Base-by-base conservation (phyloP, 1,139 yeast genomes). In the Debaryomycetaceae sp. region DNA sequence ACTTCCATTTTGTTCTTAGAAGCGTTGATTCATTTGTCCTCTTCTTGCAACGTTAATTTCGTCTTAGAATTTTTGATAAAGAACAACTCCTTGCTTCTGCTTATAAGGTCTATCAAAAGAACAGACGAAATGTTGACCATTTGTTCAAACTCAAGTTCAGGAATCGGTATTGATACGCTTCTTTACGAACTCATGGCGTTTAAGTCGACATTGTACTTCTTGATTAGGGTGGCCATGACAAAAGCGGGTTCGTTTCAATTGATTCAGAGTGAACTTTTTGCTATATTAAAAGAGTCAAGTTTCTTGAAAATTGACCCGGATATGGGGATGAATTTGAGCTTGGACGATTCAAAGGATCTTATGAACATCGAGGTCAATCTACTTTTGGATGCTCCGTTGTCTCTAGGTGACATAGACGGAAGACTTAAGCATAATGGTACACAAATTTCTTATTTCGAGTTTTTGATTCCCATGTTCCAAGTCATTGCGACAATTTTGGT, bases 381-480 rank as follows among this genome's bases (percentile, higher is more conserved):
- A 41, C 72, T 76, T 23, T 59, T 81, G 41, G 87, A 82, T 49
- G 70, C 78, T 5, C 82, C 84, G 1, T 53, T 78, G 20, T 62
- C 72, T 7, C 57, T 75, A 40, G 43, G 49, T 24, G 65, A 62
- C 33, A 46, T 62, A 40, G 48, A 50, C 24, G 49, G 49, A 37
- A 38, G 39, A 43, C 45, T 52, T 46, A 42, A 55, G 40, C 43
- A 54, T 39, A 56, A 57, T 13, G 58, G 55, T 23, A 60, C 59
- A 23, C 55, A 59, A 5, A 57, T 86, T 5, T 81, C 89, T 0
- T 72, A 80, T 45, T 83, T 81, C 58, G 96, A 87, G 49, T 67
- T 88, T 17, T 70, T 87, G 39, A 75, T 84, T n/a, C 95, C 96
- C 0, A 72, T 85, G 4, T 86, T 89, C 65, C 96, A 88, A 55